These are phyloP conservation scores for Cudoniella acicularis DNA, from an alignment of 495 filamentous ascomycete species.

Conservation along the genomic window DNA sequence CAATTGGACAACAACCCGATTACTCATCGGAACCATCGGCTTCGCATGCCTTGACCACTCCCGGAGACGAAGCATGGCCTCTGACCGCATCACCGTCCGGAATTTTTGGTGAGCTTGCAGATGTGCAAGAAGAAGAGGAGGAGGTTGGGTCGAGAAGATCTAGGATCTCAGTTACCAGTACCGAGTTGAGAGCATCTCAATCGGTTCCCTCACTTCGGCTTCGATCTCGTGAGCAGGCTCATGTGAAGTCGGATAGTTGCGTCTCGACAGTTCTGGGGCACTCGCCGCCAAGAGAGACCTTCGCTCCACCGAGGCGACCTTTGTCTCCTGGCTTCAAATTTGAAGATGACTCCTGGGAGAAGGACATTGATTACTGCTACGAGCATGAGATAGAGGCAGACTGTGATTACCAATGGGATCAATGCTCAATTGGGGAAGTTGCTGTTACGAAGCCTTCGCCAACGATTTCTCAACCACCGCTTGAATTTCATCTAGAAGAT, in stretches of 20 bases:
- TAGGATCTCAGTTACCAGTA: slow-evolving; percentile 11
- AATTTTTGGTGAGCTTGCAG: slow-evolving; percentile 26
- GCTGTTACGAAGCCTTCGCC: slow-evolving; percentile 25
- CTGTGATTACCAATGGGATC: slow-evolving; percentile 86
- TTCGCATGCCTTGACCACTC: slow-evolving; percentile 24
- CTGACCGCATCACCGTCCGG: slow-evolving; percentile 15
- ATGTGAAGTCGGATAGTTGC: neutral
- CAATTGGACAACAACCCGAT: slow-evolving; percentile 1
- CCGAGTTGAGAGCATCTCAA: slow-evolving; percentile 20
- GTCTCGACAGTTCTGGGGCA: slow-evolving; percentile 8
- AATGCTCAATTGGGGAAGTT: slow-evolving; percentile 28
- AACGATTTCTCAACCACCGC: neutral
- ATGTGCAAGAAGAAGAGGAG: slow-evolving; percentile 77
- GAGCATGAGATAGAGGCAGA: slow-evolving; percentile 86
- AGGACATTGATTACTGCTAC: slow-evolving; percentile 93
- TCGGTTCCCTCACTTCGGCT: slow-evolving; percentile 22
- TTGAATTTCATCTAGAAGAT: slow-evolving; percentile 20
- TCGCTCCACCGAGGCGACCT: neutral
- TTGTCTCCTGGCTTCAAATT: slow-evolving; percentile 8
- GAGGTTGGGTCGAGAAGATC: slow-evolving; percentile 11
- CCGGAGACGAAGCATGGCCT: slow-evolving; percentile 25
- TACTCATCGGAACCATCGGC: neutral
- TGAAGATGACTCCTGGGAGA: slow-evolving; percentile 69
- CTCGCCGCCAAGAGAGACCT: neutral
- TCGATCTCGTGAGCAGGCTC: slow-evolving; percentile 11